Base-by-base conservation (phyloP, 768 basidiomycete species). In the Rhizopogon vinicolor region DNA sequence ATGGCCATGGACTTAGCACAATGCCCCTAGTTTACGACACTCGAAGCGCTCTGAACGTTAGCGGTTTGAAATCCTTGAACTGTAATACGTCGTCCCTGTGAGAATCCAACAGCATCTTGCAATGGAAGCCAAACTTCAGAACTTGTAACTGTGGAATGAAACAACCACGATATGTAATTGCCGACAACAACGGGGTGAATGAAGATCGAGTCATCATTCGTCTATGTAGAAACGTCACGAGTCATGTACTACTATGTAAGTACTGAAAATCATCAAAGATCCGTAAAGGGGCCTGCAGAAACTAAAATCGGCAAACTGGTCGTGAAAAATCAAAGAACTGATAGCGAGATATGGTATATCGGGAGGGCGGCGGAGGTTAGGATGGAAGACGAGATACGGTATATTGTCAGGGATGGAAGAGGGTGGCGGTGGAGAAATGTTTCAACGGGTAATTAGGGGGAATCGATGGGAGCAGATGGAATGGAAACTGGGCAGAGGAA, bases 221-320 rank as follows among this genome's bases (percentile, higher is more conserved):
- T 61, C 55, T 62, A 58, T 37, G 41, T 52, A 52, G 13, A 29
- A 44, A 52, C 31, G 9, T 25, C 37, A 37, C 35, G 16, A 31
- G 29, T 46, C 29, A 46, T 46, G 29, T 46, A 46, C 45, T 49
- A 49, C 46, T 48, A 19, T 33, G 31, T 13, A 35, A 48, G 46
- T 48, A 48, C 39, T 45, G 51, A 57, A 59, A 60, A 54, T 63
- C 67, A 50, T 65, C 14, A 56, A 57, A 37, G 42, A 29, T 53
- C 56, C 57, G 54, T 57, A 51, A 61, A 53, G 54, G 48, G 22
- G 48, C 18, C 55, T 55, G 69, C 68, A 69, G 65, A 69, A 64
- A 62, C 62, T 69, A 64, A 69, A 69, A 61, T 71, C 65, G 65
- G 67, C 48, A 37, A 37, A 49, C 48, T 25, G 8, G 22, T 49